Evolutionary conservation across 164 flowering plant species (phyloP).

Genomic region (Dillenia turbinata): DNA sequence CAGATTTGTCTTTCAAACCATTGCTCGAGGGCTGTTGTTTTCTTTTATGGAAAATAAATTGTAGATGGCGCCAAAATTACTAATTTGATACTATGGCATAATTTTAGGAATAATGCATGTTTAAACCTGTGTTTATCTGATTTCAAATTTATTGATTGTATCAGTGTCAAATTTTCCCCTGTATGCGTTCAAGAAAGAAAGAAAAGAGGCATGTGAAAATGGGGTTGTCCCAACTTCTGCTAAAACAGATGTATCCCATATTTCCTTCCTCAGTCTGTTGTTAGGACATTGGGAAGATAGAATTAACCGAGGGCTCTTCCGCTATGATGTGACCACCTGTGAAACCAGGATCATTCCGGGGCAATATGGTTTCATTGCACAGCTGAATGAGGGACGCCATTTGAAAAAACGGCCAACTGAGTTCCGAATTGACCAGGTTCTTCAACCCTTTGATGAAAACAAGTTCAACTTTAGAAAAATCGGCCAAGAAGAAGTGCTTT

Average conservation of each 20-base stretch:
- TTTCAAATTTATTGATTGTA: background rate
- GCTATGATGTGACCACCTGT: constrained; percentile 77
- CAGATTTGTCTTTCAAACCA: too few species aligned
- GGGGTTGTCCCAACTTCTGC: background rate
- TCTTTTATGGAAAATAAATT: too few species aligned
- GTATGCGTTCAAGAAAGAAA: constrained; percentile 31
- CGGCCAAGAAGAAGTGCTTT: constrained; percentile 87
- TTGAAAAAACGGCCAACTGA: constrained; percentile 85
- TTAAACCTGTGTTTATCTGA: background rate
- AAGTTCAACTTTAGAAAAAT: constrained; percentile 91
- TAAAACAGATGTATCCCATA: constrained; percentile 4
- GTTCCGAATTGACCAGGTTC: constrained; percentile 69
- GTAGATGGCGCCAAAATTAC: too few species aligned
- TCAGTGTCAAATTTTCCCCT: constrained; percentile 49
- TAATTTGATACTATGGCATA: too few species aligned
- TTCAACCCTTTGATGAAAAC: constrained; percentile 77
- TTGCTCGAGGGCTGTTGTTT: too few species aligned
- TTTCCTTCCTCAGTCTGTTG: constrained; percentile 33
- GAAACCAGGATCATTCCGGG: constrained; percentile 76
- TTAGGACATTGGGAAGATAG: constrained; percentile 81
- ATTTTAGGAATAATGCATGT: too few species aligned
- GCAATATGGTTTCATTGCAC: constrained; percentile 65
- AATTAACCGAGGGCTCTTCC: constrained; percentile 60
- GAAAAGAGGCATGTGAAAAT: constrained; percentile 6
- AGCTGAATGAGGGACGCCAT: constrained; percentile 87